These are phyloP conservation scores for Pelargonium myrrhifolium DNA, from an alignment of 441 rosid species.

Conservation along the genomic window DNA sequence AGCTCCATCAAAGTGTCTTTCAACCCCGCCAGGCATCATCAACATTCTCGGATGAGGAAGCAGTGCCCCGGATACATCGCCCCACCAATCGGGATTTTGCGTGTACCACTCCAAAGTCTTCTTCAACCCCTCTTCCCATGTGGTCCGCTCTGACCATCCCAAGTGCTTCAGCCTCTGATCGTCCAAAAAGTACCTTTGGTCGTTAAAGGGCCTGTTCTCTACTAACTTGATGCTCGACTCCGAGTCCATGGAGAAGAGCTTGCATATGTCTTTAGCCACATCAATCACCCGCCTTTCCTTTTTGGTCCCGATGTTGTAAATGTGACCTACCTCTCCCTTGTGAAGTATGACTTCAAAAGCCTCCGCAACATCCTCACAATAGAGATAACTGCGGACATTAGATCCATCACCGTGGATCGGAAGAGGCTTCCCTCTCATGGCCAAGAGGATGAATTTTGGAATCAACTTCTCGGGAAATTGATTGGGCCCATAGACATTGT, in stretches of 20 bases:
- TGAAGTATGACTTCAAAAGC: constrained; percentile 86
- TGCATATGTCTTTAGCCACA: constrained; percentile 73
- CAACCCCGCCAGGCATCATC: constrained; percentile 83
- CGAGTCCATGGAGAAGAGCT: constrained; percentile 60
- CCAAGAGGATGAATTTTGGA: constrained; percentile 20
- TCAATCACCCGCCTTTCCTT: constrained; percentile 86
- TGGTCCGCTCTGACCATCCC: constrained; percentile 80
- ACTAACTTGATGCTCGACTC: constrained; percentile 65
- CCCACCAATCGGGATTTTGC: constrained; percentile 92
- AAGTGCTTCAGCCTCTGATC: constrained; percentile 72
- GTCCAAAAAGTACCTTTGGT: constrained; percentile 87
- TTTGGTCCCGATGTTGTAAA: constrained; percentile 81
- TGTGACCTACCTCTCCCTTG: constrained; percentile 88
- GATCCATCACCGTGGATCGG: constrained; percentile 91
- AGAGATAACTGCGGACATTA: constrained; percentile 77
- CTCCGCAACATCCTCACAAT: constrained; percentile 97
- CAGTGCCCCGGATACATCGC: constrained; percentile 80
- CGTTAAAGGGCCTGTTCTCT: constrained; percentile 84
- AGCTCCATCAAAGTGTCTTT: constrained; percentile 55
- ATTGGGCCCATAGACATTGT: constrained; percentile 20
- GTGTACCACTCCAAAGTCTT: constrained; percentile 86
- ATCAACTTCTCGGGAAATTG: constrained; percentile 22
- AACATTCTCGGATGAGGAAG: constrained; percentile 91
- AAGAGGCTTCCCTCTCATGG: constrained; percentile 21
- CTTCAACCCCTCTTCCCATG: constrained; percentile 81